Evolutionary conservation across 768 basidiomycete species (phyloP).

Genomic region (Mycena albidolilacea): DNA sequence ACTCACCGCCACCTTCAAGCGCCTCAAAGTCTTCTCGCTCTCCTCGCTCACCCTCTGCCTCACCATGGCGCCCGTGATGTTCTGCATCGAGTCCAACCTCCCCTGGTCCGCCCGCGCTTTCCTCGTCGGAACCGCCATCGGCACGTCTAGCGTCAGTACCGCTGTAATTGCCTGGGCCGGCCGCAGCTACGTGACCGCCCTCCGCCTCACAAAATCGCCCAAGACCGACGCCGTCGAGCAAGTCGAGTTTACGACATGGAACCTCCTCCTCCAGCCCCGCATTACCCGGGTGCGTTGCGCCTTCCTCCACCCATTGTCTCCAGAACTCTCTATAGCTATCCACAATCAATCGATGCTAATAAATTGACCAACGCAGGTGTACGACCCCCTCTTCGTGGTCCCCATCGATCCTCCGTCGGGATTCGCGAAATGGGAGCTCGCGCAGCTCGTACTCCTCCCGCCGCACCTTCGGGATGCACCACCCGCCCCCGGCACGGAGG

Average conservation of each 20-base stretch:
- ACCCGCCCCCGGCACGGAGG: constrained; percentile 70
- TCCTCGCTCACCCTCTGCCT: constrained; percentile 80
- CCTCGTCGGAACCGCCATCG: constrained; percentile 78
- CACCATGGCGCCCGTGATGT: constrained; percentile 84
- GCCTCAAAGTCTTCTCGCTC: constrained; percentile 87
- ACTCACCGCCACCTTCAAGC: constrained; percentile 78
- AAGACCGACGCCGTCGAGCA: constrained; percentile 63
- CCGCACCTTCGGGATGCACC: constrained; percentile 52
- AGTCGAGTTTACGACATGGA: constrained; percentile 80
- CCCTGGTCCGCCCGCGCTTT: constrained; percentile 78
- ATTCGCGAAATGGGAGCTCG: constrained; percentile 88
- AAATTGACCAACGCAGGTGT: constrained; percentile 57
- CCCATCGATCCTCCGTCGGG: constrained; percentile 67
- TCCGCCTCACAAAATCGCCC: constrained; percentile 66
- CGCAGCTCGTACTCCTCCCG: constrained; percentile 65
- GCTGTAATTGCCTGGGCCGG: constrained; percentile 80
- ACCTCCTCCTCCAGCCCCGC: constrained; percentile 70
- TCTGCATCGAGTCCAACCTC: constrained; percentile 84
- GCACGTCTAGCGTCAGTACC: constrained; percentile 82
- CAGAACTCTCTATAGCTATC: too few relatives aligned
- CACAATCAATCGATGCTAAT: background rate
- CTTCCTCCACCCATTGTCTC: too few relatives aligned
- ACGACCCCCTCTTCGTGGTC: constrained; percentile 80
- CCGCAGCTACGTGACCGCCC: constrained; percentile 78
- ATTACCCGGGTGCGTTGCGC: constrained; percentile 69